Base-by-base conservation (phyloP, 2,329 filamentous ascomycete genomes). In the Orbilia quercus region DNA sequence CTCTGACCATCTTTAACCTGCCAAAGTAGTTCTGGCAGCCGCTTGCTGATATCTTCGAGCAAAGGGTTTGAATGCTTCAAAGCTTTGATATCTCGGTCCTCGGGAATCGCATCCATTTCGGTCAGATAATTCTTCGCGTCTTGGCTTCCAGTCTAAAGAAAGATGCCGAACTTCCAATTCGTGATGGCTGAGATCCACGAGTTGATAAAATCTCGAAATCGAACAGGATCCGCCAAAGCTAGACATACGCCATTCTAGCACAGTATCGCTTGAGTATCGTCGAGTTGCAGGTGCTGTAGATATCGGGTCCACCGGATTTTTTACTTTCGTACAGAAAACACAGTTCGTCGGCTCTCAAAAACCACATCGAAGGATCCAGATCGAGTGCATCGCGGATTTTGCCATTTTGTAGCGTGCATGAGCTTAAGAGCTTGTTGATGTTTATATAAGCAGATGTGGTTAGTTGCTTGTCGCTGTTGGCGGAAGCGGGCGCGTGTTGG, bases 81-180 rank as follows among this genome's bases (percentile, higher is more conserved):
- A 63, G 90, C 84, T 79, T 87, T 85, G 63, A 88, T 82, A 76
- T 90, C 88, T 64, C 83, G 79, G 54, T 90, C 88, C 28, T 84
- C 82, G 45, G 34, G 84, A 79, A 66, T 66, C 16, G 83, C 86
- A 75, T 90, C 88, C 87, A 89, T 89, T 3, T 58, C 53, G n/a
- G n/a, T 31, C 9, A 31, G 4, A 31, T 31, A 31, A n/a, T n/a
- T n/a, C n/a, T n/a, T n/a, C n/a, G n/a, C n/a, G n/a, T n/a, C n/a
- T n/a, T n/a, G n/a, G n/a, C n/a, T 31, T 31, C 28, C 28, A 31
- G 28, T 4, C 28, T 5, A 9, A 9, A 31, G 4, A 31, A 5
- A 31, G 4, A 31, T 31, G 28, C 28, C 9, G 28, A 31, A 5
- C 28, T 31, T 31, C 28, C 28, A 31, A 9, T 31, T 9, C 9